These are phyloP conservation scores for Yarrowia galli DNA, from an alignment of 1,139 yeast genomes.

Conservation along the genomic window DNA sequence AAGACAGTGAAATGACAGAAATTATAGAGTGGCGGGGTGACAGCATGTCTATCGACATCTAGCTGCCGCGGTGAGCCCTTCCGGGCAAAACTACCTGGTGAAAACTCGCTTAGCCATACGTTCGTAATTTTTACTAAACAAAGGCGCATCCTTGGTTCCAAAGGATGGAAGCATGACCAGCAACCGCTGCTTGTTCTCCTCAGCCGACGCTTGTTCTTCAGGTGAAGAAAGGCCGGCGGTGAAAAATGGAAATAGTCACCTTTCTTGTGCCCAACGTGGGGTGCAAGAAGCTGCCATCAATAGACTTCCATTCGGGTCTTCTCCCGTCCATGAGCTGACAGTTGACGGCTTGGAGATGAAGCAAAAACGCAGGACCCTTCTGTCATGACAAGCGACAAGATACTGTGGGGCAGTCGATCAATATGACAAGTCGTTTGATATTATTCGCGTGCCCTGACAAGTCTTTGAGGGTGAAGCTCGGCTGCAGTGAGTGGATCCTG, in stretches of 20 bases:
- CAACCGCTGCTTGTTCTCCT: not conserved
- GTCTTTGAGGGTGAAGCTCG: not conserved
- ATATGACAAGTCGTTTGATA: slow-evolving; percentile 6
- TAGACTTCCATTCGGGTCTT: slow-evolving; percentile 16
- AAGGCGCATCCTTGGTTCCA: not conserved
- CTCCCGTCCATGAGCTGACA: slow-evolving; percentile 27
- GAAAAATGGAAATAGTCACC: not conserved
- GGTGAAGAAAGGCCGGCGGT: not conserved
- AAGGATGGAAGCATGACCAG: not conserved
- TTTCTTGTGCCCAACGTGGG: not conserved
- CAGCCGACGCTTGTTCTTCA: slow-evolving; percentile 17
- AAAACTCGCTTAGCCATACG: not conserved
- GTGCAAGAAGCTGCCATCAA: not conserved
- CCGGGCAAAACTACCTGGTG: not conserved
- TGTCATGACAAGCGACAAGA: slow-evolving; percentile 11
- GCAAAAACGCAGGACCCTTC: slow-evolving; percentile 27
- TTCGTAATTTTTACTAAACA: not conserved
- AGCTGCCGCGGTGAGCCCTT: slow-evolving; percentile 22
- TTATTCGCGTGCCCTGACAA: slow-evolving; percentile 30
- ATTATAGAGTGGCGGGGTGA: not conserved
- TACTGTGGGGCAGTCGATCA: slow-evolving; percentile 23
- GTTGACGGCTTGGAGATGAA: slow-evolving; percentile 17
- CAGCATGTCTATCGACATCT: not conserved
- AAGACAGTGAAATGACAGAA: not conserved
- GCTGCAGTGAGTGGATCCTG: slow-evolving; percentile 8